Base-by-base conservation (phyloP, 2,329 filamentous ascomycete genomes). In the Lecanicillium sp. region DNA sequence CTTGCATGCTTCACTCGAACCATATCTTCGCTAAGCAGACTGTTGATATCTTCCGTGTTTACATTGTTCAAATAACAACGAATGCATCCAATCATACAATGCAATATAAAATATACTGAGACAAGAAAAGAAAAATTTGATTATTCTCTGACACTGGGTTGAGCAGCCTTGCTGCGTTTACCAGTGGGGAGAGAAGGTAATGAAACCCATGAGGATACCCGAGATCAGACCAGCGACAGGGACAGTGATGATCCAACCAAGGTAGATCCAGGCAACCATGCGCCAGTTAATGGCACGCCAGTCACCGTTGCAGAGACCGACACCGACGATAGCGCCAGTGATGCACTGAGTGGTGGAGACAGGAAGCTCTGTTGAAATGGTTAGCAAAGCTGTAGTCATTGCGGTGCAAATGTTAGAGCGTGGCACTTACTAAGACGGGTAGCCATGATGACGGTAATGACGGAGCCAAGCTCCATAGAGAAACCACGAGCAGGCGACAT, bases 341-440 rank as follows among this genome's bases (percentile, higher is more conserved):
- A 78, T 78, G 54, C 77, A 81, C 60, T 80, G 76, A 0, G 77
- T 79, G 2, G 78, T 82, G 2, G 75, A 80, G 22, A 82, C 68
- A 3, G 78, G 78, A 2, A 82, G 69, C 38, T 70, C n/a, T n/a
- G n/a, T n/a, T n/a, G n/a, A n/a, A n/a, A n/a, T n/a, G n/a, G n/a
- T n/a, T n/a, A n/a, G n/a, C n/a, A n/a, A n/a, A n/a, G n/a, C n/a
- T n/a, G n/a, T n/a, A n/a, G n/a, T n/a, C n/a, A n/a, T n/a, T n/a
- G n/a, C n/a, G n/a, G n/a, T n/a, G n/a, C n/a, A n/a, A n/a, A n/a
- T n/a, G n/a, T n/a, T n/a, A n/a, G n/a, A n/a, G n/a, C n/a, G n/a
- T n/a, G n/a, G n/a, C n/a, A n/a, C n/a, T n/a, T n/a, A n/a, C n/a
- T 62, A 20, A 80, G 67, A 41, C 75, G 73, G 2, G 78, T 80